These are phyloP conservation scores for Lepiota venenata DNA, from an alignment of 768 basidiomycete species.

Conservation along the genomic window DNA sequence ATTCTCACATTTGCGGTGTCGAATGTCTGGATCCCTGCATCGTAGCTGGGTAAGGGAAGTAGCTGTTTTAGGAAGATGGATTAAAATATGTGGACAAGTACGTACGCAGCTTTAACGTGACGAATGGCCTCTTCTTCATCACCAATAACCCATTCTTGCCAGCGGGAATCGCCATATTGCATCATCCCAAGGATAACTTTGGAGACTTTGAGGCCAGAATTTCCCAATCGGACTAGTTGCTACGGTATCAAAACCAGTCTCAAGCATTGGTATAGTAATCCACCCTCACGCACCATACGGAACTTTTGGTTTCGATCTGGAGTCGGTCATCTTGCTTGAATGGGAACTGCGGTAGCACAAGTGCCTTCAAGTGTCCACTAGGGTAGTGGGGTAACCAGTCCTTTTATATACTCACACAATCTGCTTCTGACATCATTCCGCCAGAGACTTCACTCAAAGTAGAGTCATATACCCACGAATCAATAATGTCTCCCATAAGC, in stretches of 20 bases:
- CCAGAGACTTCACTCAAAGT: too few relatives aligned
- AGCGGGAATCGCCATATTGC: conserved; percentile 52
- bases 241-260: not conserved
- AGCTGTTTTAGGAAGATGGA: not conserved
- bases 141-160: conserved; percentile 44
- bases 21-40: conserved; percentile 63
- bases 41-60: conserved; percentile 35
- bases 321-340: not conserved
- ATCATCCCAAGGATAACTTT: conserved; percentile 64
- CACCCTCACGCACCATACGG: not conserved
- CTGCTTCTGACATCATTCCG: too few relatives aligned
- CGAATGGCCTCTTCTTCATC: conserved; percentile 45
- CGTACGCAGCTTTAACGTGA: conserved; percentile 49
- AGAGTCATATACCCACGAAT: too few relatives aligned
- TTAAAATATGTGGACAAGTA: not conserved
- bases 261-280: not conserved
- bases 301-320: not conserved
- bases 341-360: too few relatives aligned
- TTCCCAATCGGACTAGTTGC: conserved; percentile 47
- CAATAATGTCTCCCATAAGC: too few relatives aligned
- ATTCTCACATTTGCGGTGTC: conserved; percentile 47
- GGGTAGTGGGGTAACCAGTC: too few relatives aligned
- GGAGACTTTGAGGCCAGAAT: conserved; percentile 61
- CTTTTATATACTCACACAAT: too few relatives aligned
- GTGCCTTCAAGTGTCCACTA: too few relatives aligned